Conservation (phyloP, 176 grass and related monocot species). For the Musa itinerans region DNA sequence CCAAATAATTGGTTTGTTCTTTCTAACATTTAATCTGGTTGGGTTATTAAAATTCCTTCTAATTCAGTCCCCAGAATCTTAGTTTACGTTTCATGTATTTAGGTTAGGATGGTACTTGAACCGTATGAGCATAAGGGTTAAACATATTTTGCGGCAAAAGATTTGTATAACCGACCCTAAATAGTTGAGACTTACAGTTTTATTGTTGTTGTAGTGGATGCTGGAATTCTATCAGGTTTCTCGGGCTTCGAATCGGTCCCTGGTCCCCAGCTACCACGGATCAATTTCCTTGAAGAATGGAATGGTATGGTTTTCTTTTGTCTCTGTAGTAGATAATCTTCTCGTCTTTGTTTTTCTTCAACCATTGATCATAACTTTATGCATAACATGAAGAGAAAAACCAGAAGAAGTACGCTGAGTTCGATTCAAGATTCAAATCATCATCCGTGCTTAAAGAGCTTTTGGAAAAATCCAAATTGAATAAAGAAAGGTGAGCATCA, state of each 20-base stretch:
- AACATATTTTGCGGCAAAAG: background rate
- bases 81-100: background rate
- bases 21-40: too few species aligned
- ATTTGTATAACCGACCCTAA: background rate
- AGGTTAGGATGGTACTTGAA: background rate
- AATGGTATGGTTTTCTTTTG: conserved; percentile 44
- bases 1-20: too few species aligned
- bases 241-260: conserved; percentile 70
- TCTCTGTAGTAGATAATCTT: background rate
- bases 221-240: conserved; percentile 84
- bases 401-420: conserved; percentile 84
- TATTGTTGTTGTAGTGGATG: conserved; percentile 48
- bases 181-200: background rate
- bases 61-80: too few species aligned
- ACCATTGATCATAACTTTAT: background rate
- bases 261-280: conserved; percentile 52
- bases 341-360: background rate
- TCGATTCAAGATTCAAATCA: conserved; percentile 66
- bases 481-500: conserved; percentile 32
- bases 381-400: conserved; percentile 44
- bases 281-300: conserved; percentile 86
- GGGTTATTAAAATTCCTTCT: too few species aligned
- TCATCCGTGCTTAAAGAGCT: conserved; percentile 79
- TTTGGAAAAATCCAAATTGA: conserved; percentile 79
- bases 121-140: background rate